Evolutionary conservation across 345 rosid species (phyloP).

Genomic region (Murraya koenigii): DNA sequence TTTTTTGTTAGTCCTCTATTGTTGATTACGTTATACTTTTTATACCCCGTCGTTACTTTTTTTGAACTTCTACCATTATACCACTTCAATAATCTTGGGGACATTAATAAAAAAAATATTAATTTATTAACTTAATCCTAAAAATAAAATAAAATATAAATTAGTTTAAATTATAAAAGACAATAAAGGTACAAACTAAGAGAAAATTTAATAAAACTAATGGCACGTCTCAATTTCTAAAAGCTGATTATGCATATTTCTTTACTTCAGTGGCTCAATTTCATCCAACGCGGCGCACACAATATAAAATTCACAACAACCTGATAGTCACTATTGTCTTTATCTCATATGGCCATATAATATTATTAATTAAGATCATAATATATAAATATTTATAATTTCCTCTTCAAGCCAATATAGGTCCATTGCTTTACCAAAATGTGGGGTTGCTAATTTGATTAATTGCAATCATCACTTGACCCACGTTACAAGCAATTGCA

Average conservation of each 20-base stretch:
- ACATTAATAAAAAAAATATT: no score
- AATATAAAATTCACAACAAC: not conserved
- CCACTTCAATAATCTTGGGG: no score
- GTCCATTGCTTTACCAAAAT: not conserved
- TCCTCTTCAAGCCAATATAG: not conserved
- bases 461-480: not conserved
- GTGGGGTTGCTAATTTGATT: not conserved
- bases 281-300: not conserved
- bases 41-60: fast-evolving
- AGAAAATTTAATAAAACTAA: no score
- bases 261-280: not conserved
- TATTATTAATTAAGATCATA: not conserved
- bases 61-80: no score
- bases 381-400: not conserved
- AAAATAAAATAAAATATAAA: no score
- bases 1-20: no score
- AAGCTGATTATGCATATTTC: not conserved
- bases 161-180: no score
- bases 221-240: no score
- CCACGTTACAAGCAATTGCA: not conserved
- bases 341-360: not conserved
- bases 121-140: no score
- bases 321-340: not conserved
- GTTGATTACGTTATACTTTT: no score
- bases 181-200: no score